A percentile compares a stretch with the other conserved stretches of the same genome.
These are phyloP conservation scores for Gymnopilus junonius DNA, from an alignment of 768 basidiomycete species.

Conservation along the genomic window DNA sequence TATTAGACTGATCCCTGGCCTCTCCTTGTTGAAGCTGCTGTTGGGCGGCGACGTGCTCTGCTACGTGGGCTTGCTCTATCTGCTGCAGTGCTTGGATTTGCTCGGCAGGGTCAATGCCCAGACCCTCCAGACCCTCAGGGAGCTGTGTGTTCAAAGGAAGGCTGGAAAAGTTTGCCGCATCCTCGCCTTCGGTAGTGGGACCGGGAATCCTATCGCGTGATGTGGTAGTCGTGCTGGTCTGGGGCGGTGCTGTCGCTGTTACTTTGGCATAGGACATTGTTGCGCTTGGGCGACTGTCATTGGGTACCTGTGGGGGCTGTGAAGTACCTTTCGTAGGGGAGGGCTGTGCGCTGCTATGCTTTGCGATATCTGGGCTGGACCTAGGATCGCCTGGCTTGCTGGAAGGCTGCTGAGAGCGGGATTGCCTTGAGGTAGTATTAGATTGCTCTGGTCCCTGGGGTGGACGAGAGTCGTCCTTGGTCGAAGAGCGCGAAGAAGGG, in stretches of 20 bases:
- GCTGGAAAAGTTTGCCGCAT: not conserved
- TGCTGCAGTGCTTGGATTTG: not conserved
- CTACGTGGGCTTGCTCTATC: not conserved
- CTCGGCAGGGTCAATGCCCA: not conserved
- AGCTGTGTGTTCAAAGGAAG: conserved; percentile 1
- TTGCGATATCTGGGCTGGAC: not conserved
- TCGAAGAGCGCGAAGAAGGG: not conserved
- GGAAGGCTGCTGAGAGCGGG: not conserved
- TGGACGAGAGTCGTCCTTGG: not conserved
- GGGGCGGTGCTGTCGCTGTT: not conserved
- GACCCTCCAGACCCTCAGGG: not conserved
- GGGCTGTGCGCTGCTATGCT: not conserved
- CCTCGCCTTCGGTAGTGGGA: not conserved
- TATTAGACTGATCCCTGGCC: not conserved
- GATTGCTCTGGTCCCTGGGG: not conserved
- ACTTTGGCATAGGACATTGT: not conserved
- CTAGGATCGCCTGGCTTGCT: not conserved
- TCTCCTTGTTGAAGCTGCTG: not conserved
- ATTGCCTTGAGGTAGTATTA: not conserved
- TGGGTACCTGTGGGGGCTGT: conserved; percentile 1
- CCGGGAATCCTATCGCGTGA: not conserved
- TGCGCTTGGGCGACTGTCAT: not conserved
- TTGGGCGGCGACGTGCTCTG: not conserved
- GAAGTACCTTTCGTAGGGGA: not conserved
- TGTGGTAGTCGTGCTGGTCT: not conserved